Percentiles rank a stretch among this genome's conserved stretches.
These are phyloP conservation scores for Picochlorum sp. DNA, from an alignment of 139 green algal genomes.

Conservation along the genomic window DNA sequence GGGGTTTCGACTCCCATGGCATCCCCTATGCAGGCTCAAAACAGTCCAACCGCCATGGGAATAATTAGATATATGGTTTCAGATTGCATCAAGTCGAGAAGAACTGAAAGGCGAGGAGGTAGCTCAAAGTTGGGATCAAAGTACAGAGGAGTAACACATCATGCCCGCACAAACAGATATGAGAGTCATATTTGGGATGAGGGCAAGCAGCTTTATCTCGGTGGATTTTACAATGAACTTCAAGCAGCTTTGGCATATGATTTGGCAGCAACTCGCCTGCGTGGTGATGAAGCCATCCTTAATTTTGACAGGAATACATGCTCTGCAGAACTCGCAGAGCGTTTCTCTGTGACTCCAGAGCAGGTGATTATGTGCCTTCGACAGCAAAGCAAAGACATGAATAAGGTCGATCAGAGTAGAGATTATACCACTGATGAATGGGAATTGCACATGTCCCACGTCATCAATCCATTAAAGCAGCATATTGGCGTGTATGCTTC, in stretches of 20 bases:
- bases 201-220: constrained; percentile 75
- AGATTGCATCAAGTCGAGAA: too few species aligned
- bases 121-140: constrained; percentile 14
- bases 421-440: not conserved
- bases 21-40: too few species aligned
- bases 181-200: constrained; percentile 79
- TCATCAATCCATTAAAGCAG: constrained; percentile 4
- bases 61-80: too few species aligned
- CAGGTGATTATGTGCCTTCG: constrained; percentile 63
- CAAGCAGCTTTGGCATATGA: constrained; percentile 76
- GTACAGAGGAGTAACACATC: constrained; percentile 78
- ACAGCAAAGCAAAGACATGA: constrained; percentile 45
- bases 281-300: constrained; percentile 40
- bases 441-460: constrained; percentile 9
- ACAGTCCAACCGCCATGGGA: too few species aligned
- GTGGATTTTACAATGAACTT: constrained; percentile 73
- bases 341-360: constrained; percentile 33
- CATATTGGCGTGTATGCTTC: constrained; percentile 15
- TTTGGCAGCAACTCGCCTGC: constrained; percentile 61
- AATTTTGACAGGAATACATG: constrained; percentile 48
- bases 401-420: not conserved
- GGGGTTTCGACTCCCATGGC: too few species aligned
- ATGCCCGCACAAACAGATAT: constrained; percentile 67
- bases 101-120: not conserved
- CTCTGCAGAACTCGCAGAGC: constrained; percentile 1